phyloP scores from a whole-genome alignment of 225 moss, liverwort and hornwort species.

The Straminergon stramineum region DNA sequence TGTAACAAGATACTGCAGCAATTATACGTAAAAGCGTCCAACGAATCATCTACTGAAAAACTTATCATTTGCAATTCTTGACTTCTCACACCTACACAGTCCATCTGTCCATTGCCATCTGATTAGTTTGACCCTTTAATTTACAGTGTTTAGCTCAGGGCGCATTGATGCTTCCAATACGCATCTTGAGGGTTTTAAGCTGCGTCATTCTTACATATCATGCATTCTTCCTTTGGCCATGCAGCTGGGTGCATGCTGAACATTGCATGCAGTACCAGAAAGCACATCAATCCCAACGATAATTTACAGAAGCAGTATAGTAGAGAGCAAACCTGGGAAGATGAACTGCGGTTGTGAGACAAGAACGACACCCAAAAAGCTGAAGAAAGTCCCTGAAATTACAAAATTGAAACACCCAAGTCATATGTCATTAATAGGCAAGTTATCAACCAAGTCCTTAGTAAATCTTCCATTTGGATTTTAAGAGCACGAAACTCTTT shows the following conservation, averaged over 20 bases:
- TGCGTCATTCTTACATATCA: neutral
- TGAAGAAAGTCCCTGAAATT: conserved; percentile 54
- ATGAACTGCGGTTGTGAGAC: conserved; percentile 54
- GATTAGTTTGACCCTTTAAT: neutral
- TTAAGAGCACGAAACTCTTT: neutral
- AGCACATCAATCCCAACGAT: neutral
- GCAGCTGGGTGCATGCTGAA: neutral
- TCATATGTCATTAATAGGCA: neutral
- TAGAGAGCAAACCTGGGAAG: conserved; percentile 32
- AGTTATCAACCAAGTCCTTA: neutral
- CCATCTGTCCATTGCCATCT: neutral
- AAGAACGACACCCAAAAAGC: conserved; percentile 63
- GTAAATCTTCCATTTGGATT: neutral
- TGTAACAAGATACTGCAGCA: neutral
- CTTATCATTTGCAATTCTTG: neutral
- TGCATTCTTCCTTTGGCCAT: neutral
- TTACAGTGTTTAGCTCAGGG: neutral
- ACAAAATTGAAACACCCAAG: neutral
- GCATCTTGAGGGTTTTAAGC: neutral
- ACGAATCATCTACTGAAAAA: neutral
- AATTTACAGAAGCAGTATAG: neutral
- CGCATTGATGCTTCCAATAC: neutral
- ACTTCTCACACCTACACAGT: neutral
- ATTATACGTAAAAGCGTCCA: neutral
- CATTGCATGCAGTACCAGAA: neutral